A percentile compares a stretch with the other conserved stretches of the same genome.
phyloP scores from a whole-genome alignment of 371 early-diverging fungal species.

The Mortierella polycephala region DNA sequence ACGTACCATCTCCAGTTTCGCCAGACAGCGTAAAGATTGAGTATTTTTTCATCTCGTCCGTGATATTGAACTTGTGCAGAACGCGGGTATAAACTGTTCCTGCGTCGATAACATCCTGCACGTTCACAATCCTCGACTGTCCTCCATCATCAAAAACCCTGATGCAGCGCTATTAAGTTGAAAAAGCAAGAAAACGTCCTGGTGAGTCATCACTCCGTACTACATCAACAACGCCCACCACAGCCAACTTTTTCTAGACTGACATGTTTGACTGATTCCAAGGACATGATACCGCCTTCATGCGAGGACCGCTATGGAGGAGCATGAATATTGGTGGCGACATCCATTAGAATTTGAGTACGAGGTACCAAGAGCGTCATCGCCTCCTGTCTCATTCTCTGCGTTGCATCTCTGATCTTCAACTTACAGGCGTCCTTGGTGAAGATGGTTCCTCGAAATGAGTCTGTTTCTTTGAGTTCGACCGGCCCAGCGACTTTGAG shows the following conservation, averaged over 20 bases:
- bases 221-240: no score
- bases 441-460: slow-evolving; percentile 54
- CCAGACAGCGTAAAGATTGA: slow-evolving; percentile 72
- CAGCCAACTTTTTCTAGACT: not conserved
- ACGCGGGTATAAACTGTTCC: slow-evolving; percentile 69
- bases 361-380: not conserved
- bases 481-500: slow-evolving; percentile 42
- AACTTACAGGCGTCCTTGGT: slow-evolving; percentile 47
- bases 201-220: not conserved
- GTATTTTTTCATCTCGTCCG: slow-evolving; percentile 66
- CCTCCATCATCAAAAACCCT: slow-evolving; percentile 77
- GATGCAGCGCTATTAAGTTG: slow-evolving; percentile 61
- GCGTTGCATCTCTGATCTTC: not conserved
- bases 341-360: no score
- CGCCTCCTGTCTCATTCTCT: no score
- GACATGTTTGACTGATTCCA: slow-evolving; percentile 74
- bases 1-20: slow-evolving; percentile 68
- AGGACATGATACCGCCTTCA: slow-evolving; percentile 67
- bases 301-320: slow-evolving; percentile 54
- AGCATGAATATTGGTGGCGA: not conserved
- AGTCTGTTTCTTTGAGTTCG: slow-evolving; percentile 51
- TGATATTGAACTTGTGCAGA: slow-evolving; percentile 75
- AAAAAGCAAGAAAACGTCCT: not conserved
- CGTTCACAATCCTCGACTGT: slow-evolving; percentile 73
- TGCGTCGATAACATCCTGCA: slow-evolving; percentile 66